Conservation (phyloP, 2,329 filamentous ascomycete species). For the Alternaria dauci region DNA sequence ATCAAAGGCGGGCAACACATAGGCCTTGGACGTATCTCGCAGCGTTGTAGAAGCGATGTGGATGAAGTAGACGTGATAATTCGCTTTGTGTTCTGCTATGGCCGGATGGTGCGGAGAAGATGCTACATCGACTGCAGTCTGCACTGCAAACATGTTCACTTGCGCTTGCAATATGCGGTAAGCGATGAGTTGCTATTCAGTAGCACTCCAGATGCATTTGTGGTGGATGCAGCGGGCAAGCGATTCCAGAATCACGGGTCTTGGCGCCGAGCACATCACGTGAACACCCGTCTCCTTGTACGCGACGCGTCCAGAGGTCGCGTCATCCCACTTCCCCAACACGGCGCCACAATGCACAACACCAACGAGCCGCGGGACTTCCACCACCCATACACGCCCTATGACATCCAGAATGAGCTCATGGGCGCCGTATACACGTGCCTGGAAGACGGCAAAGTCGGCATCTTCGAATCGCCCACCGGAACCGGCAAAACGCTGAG, state of each 20-base stretch:
- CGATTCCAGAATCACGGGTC: too few relatives aligned
- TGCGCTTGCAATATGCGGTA: too few relatives aligned
- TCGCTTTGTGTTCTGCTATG: too few relatives aligned
- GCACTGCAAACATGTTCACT: too few relatives aligned
- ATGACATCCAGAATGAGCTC: slow-evolving; percentile 86
- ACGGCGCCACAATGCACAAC: slow-evolving; percentile 24
- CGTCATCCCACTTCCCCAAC: not conserved
- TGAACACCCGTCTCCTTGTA: slow-evolving; percentile 19
- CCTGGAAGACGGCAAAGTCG: slow-evolving; percentile 80
- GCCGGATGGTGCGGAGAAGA: too few relatives aligned
- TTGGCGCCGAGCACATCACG: slow-evolving; percentile 5
- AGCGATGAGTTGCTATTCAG: too few relatives aligned
- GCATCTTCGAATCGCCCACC: slow-evolving; percentile 93
- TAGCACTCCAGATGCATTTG: too few relatives aligned
- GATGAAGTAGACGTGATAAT: fast-evolving
- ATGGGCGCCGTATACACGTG: slow-evolving; percentile 85
- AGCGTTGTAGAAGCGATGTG: too few relatives aligned
- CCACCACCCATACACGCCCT: slow-evolving; percentile 86
- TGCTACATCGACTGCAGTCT: too few relatives aligned
- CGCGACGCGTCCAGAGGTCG: slow-evolving; percentile 12
- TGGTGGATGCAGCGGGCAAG: too few relatives aligned
- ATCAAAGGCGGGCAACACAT: too few relatives aligned
- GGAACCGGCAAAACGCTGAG: slow-evolving; percentile 93
- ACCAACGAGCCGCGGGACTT: slow-evolving; percentile 63
- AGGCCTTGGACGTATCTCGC: too few relatives aligned